Base-by-base conservation (phyloP, 108 stramenopile species). In the Licmophora abbreviata region DNA sequence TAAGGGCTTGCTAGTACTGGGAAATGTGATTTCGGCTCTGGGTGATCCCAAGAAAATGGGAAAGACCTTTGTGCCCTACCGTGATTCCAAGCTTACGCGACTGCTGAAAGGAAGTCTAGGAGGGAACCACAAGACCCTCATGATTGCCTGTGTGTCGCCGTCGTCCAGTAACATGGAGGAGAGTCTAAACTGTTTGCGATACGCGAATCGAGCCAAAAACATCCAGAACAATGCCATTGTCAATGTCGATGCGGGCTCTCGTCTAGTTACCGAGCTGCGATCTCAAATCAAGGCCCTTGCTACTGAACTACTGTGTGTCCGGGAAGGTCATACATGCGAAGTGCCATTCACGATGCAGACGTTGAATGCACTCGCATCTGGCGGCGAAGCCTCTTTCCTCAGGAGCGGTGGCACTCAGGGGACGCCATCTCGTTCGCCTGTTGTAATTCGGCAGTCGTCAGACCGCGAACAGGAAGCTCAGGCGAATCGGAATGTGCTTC, bases 11-110 rank as follows among this genome's bases (percentile, higher is more conserved):
- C 72, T 99, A 14, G 94, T 96, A 17, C 59, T 99, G 34, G 98
- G 96, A 9, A 97, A 99, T 58, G 94, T 94, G 35, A 97, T 99
- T 61, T 95, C 95, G 29, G 95, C 96, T 0, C 59, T 99, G 4
- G 83, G 86, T 1, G 85, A 79, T 51, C 69, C 73, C 44, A 71
- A 57, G 41, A 74, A 83, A 56, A 66, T 59, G 31, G 79, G 84
- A 25, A 74, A 78, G 36, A 52, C 69, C 0, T 89, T 85, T 63
- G 95, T 97, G 0, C 95, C 96, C 0, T 99, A 97, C 65, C 81
- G 98, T 2, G 98, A 99, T 67, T 86, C 83, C 28, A 96, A 97
- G 68, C 74, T 96, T 36, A 95, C 92, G 2, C 55, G 85, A n/a
- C 55, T 94, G 41, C 67, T 94, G 7, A 74, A 83, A 29, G 97